These are phyloP conservation scores for Ogataea polymorpha DNA, from an alignment of 805 yeast genomes.

Conservation along the genomic window DNA sequence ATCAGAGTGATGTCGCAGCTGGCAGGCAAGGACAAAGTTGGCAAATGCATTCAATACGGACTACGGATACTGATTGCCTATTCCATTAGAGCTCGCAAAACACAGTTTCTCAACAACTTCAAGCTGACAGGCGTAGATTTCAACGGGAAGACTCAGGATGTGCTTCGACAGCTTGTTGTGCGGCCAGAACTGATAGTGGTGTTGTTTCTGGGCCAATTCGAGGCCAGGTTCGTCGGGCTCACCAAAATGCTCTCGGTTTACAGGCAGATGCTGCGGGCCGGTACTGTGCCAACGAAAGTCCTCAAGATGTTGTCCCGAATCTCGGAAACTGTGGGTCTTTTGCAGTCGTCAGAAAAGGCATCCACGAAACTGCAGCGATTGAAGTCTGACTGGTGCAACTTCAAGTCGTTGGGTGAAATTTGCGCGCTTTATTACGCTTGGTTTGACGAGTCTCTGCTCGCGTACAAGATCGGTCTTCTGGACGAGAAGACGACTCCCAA, in stretches of 20 bases:
- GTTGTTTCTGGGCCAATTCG: slow-evolving; percentile 39
- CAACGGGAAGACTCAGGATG: slow-evolving; percentile 23
- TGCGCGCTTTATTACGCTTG: slow-evolving; percentile 60
- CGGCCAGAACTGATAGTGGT: slow-evolving; percentile 31
- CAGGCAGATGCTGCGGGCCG: slow-evolving; percentile 68
- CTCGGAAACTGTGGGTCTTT: slow-evolving; percentile 16
- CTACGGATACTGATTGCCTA: slow-evolving; percentile 50
- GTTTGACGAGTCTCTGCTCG: slow-evolving; percentile 59
- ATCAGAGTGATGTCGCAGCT: slow-evolving; percentile 52
- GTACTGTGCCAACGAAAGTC: slow-evolving; percentile 62
- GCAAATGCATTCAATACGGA: slow-evolving; percentile 59
- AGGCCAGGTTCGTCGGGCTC: slow-evolving; percentile 40
- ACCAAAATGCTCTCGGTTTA: slow-evolving; percentile 50
- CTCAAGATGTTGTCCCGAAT: slow-evolving; percentile 37
- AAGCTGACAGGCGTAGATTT: slow-evolving; percentile 22
- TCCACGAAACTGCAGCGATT: slow-evolving; percentile 23
- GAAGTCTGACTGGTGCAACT: slow-evolving; percentile 37
- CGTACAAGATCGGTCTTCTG: slow-evolving; percentile 52
- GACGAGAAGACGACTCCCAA: slow-evolving; percentile 30
- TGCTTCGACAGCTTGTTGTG: slow-evolving; percentile 25
- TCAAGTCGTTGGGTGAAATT: slow-evolving; percentile 47
- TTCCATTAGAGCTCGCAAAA: slow-evolving; percentile 39
- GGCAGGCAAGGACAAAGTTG: slow-evolving; percentile 70
- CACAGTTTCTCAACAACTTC: slow-evolving; percentile 13
- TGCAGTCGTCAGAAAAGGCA: slow-evolving; percentile 12